phyloP scores from a whole-genome alignment of 345 rosid species.

The Corymbia maculata region DNA sequence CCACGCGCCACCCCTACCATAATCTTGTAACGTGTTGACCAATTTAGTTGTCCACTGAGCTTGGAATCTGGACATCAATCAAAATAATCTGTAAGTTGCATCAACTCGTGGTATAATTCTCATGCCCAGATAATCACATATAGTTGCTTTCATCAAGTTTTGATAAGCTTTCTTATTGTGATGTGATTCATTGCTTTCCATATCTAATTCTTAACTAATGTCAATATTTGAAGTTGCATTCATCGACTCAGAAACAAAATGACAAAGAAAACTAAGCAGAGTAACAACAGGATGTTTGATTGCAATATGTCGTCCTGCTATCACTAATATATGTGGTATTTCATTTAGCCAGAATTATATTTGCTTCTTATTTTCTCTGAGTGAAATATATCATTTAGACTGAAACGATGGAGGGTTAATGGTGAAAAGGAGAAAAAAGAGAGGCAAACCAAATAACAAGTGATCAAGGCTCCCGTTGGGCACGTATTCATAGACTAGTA shows the following conservation, averaged over 20 bases:
- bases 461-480: conserved; percentile 41
- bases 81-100: neutral
- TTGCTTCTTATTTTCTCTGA: neutral
- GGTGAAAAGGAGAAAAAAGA: neutral
- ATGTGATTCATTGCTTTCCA: neutral
- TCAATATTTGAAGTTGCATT: neutral
- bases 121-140: neutral
- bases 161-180: neutral
- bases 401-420: neutral
- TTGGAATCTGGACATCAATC: conserved; percentile 14
- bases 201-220: neutral
- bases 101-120: neutral
- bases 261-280: neutral
- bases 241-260: neutral
- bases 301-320: neutral
- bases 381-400: neutral
- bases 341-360: neutral
- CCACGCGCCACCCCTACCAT: conserved; percentile 16
- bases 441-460: conserved; percentile 27
- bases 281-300: neutral
- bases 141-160: neutral
- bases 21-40: conserved; percentile 32
- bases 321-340: neutral
- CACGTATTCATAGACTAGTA: conserved; percentile 43
- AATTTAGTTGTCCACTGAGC: conserved; percentile 22